Conservation (phyloP, 2,329 filamentous ascomycete species). For the Clarireedia homoeocarpa region DNA sequence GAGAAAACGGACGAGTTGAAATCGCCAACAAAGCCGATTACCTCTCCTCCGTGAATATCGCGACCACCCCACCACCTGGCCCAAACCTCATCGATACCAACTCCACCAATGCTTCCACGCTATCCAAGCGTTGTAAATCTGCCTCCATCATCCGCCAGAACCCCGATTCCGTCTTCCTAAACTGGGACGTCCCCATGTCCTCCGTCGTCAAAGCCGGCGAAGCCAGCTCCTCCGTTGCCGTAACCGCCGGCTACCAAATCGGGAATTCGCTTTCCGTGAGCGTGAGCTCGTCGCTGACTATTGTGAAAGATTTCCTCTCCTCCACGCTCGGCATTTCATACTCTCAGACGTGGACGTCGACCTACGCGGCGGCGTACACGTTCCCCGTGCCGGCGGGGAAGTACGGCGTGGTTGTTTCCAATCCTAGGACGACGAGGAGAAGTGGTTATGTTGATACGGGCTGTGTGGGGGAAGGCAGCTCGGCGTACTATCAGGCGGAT, state of each 20-base stretch:
- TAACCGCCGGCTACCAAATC: background rate
- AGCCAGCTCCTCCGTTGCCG: background rate
- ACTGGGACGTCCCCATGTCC: conserved; percentile 3
- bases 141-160: background rate
- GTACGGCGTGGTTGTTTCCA: background rate
- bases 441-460: background rate
- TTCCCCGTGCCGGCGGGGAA: background rate
- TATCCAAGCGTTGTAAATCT: background rate
- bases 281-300: background rate
- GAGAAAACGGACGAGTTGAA: background rate
- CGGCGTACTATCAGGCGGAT: background rate
- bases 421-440: background rate
- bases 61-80: background rate
- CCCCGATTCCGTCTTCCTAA: background rate
- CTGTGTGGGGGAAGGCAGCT: background rate
- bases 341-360: background rate
- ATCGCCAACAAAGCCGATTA: conserved; percentile 3
- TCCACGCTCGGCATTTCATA: background rate
- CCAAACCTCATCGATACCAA: background rate
- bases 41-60: background rate
- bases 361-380: background rate
- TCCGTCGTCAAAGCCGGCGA: background rate
- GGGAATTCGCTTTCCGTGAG: background rate
- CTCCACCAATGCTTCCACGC: background rate
- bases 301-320: background rate